A percentile compares a stretch with the other conserved stretches of the same genome.
Evolutionary conservation across 441 rosid genomes (phyloP).

Genomic region (Croton setiger): DNA sequence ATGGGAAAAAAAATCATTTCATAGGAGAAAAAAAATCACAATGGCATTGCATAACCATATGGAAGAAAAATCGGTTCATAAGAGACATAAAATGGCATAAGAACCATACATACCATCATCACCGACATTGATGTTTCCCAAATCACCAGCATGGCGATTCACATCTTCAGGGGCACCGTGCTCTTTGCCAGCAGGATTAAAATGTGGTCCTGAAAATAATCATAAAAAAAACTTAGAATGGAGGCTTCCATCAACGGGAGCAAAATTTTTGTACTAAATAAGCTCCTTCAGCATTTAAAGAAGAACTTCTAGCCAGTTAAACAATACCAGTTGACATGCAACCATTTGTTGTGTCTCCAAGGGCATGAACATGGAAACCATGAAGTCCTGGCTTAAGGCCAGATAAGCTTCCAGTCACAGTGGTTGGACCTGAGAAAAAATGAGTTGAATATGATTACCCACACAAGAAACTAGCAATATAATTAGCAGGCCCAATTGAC

Average conservation of each 20-base stretch:
- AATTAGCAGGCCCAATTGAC: neutral
- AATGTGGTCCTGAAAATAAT: conserved; percentile 72
- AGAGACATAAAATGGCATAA: neutral
- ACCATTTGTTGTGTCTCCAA: conserved; percentile 95
- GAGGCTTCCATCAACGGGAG: neutral
- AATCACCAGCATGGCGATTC: conserved; percentile 93
- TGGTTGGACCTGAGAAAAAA: conserved; percentile 55
- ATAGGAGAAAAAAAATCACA: too few relatives aligned
- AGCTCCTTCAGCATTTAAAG: neutral
- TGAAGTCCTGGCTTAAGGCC: conserved; percentile 94
- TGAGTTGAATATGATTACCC: conserved; percentile 1
- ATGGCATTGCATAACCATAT: too few relatives aligned
- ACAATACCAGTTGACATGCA: conserved; percentile 97
- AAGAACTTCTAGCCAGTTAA: neutral
- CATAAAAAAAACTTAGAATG: neutral
- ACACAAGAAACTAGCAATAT: neutral
- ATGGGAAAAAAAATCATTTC: too few relatives aligned
- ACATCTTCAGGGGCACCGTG: conserved; percentile 93
- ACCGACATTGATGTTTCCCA: conserved; percentile 77
- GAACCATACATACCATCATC: conserved; percentile 58
- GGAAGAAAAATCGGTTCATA: neutral
- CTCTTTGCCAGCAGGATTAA: conserved; percentile 75
- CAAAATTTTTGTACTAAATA: too few relatives aligned
- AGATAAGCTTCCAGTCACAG: conserved; percentile 64
- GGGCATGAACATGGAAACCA: conserved; percentile 92